These are phyloP conservation scores for Cystobasidium onofrii DNA, from an alignment of 768 basidiomycete genomes.

Conservation along the genomic window DNA sequence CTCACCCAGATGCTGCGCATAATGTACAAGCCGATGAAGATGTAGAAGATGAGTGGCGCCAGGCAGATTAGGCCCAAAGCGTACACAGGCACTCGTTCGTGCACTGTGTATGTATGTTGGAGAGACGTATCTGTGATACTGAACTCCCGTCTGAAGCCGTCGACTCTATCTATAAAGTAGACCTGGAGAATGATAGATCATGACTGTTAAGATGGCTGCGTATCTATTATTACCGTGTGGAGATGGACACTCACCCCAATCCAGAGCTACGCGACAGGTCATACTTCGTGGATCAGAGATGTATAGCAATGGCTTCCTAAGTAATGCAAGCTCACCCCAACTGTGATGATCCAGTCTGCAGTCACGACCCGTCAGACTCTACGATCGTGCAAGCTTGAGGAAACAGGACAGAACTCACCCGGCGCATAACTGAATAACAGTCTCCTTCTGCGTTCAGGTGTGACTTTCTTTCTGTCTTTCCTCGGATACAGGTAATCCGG, in stretches of 20 bases:
- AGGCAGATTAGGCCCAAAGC: conserved; percentile 55
- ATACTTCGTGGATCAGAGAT: no score
- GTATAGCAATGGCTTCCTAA: no score
- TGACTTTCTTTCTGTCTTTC: not conserved
- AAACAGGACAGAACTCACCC: not conserved
- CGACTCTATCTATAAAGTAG: conserved; percentile 31
- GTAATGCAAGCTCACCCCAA: not conserved
- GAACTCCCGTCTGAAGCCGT: conserved; percentile 62
- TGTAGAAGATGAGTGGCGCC: conserved; percentile 41
- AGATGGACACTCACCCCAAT: not conserved
- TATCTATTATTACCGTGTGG: no score
- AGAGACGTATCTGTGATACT: conserved; percentile 66
- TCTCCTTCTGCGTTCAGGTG: conserved; percentile 11
- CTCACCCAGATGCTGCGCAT: conserved; percentile 28
- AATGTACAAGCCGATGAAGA: conserved; percentile 47
- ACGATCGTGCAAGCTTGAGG: not conserved
- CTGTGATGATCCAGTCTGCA: conserved; percentile 30
- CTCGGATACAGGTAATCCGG: conserved; percentile 11
- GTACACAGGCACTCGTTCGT: conserved; percentile 57
- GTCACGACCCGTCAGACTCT: not conserved
- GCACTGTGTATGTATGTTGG: conserved; percentile 50
- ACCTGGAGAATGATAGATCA: not conserved
- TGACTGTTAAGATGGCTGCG: no score
- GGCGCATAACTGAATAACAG: conserved; percentile 28
- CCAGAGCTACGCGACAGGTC: conserved; percentile 20